Percentiles rank a stretch among this genome's conserved stretches.
phyloP scores from a whole-genome alignment of 768 basidiomycete genomes.

The Rhodotorula toruloides region DNA sequence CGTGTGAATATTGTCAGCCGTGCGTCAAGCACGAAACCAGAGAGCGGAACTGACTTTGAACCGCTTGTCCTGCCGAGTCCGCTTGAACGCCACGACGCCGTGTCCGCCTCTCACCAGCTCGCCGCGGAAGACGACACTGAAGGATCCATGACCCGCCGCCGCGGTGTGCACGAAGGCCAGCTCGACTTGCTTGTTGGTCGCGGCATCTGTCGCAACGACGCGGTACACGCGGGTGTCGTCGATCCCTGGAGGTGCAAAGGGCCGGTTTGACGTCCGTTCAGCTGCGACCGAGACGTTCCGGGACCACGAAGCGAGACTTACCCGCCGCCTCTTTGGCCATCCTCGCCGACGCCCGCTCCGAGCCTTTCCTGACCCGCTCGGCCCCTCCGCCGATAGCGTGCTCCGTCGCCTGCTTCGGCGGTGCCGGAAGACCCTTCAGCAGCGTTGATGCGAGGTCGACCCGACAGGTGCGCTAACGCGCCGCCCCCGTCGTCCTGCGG shows the following conservation, averaged over 20 bases:
- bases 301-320: background rate
- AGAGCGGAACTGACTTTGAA: conserved; percentile 69
- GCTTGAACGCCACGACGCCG: conserved; percentile 97
- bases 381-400: too few species aligned
- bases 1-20: background rate
- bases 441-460: too few species aligned
- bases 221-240: conserved; percentile 90
- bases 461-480: too few species aligned
- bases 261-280: background rate
- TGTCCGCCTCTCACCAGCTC: conserved; percentile 61
- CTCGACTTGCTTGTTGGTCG: conserved; percentile 74
- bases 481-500: too few species aligned
- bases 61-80: conserved; percentile 96
- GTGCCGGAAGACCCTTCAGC: too few species aligned
- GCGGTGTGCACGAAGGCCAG: conserved; percentile 85
- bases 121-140: conserved; percentile 95
- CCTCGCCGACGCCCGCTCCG: too few species aligned
- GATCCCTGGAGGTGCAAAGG: conserved; percentile 51
- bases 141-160: conserved; percentile 95
- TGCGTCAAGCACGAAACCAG: background rate
- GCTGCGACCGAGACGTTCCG: background rate
- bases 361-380: too few species aligned
- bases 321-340: too few species aligned
- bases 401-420: too few species aligned
- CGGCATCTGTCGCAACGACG: conserved; percentile 88